phyloP scores from a whole-genome alignment of 768 basidiomycete genomes.

The Mycena epipterygia region DNA sequence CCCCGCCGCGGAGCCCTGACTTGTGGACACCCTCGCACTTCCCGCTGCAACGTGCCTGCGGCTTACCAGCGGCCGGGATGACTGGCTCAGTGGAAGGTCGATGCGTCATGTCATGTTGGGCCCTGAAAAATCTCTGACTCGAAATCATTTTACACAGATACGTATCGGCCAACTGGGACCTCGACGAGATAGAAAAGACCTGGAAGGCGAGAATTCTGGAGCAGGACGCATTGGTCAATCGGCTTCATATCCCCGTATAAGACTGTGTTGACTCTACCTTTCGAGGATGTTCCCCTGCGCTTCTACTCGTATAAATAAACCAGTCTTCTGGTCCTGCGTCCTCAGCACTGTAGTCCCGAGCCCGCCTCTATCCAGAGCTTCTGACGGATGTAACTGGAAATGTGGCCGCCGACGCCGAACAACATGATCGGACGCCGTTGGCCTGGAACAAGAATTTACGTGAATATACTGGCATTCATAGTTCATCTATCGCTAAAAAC shows the following conservation, averaged over 20 bases:
- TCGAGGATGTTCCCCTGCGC: too few relatives aligned
- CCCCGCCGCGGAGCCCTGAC: not conserved
- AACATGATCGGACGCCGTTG: too few relatives aligned
- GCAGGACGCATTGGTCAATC: not conserved
- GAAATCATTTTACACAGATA: not conserved
- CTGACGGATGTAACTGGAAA: too few relatives aligned
- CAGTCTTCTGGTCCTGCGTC: too few relatives aligned
- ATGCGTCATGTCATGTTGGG: not conserved
- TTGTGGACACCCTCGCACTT: slow-evolving; percentile 1
- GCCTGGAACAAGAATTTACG: too few relatives aligned
- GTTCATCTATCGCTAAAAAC: too few relatives aligned
- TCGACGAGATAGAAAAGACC: not conserved
- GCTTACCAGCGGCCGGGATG: not conserved
- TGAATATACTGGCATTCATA: too few relatives aligned
- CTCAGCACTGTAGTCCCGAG: too few relatives aligned
- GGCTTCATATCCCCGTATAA: not conserved
- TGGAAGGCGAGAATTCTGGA: slow-evolving; percentile 3
- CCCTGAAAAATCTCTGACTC: not conserved
- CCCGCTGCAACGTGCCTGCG: not conserved
- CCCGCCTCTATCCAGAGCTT: too few relatives aligned
- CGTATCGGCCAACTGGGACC: slow-evolving; percentile 6
- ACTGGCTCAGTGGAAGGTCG: slow-evolving; percentile 10
- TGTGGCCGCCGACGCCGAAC: too few relatives aligned
- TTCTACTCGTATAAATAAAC: too few relatives aligned
- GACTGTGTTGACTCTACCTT: too few relatives aligned